Base-by-base conservation (phyloP, 495 filamentous ascomycete genomes). In the Penicillium paxilli region DNA sequence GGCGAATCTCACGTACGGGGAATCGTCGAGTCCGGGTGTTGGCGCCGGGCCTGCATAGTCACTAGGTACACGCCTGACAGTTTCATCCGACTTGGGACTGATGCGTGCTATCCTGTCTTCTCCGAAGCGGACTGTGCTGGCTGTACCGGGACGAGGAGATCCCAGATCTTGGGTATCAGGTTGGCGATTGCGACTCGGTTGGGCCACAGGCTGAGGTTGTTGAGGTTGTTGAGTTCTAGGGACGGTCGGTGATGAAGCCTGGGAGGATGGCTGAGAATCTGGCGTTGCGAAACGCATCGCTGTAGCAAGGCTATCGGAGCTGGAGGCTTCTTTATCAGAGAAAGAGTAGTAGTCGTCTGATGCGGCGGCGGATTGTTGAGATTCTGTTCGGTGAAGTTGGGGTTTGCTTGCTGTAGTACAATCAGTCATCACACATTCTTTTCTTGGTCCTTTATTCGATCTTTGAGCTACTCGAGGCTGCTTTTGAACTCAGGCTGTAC, bases 321-420 rank as follows among this genome's bases (percentile, higher is more conserved):
- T 68, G 23, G 72, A 64, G 40, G 78, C 77, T 32, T 71, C 62
- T 52, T 69, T 68, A 33, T 81, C 81, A 23, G 79, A 80, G 60
- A 85, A 74, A n/a, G 83, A 86, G 62, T 83, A 85, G 66, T 87
- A 87, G 68, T 87, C 82, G 71, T 87, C 83, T 35, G 85, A 86
- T 41, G 84, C 85, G 42, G 84, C 74, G 46, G 83, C 68, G 40
- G 83, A 87, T 58, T 85, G 85, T 53, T 76, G 74, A 1, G 83
- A 86, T 52, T 74, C 62, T 46, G 76, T 68, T 51, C 79, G 76
- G 17, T 75, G 65, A 38, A 87, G 57, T 64, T 82, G 81, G 40
- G 80, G 81, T 62, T 68, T 75, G 65, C 69, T 79, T 66, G 77
- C 79, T 83, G 47, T 23, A 58, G 32, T 46, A 45, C 8, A 38